Conservation (phyloP, 176 grass and related monocot species). For the Rhynchospora tenuis region DNA sequence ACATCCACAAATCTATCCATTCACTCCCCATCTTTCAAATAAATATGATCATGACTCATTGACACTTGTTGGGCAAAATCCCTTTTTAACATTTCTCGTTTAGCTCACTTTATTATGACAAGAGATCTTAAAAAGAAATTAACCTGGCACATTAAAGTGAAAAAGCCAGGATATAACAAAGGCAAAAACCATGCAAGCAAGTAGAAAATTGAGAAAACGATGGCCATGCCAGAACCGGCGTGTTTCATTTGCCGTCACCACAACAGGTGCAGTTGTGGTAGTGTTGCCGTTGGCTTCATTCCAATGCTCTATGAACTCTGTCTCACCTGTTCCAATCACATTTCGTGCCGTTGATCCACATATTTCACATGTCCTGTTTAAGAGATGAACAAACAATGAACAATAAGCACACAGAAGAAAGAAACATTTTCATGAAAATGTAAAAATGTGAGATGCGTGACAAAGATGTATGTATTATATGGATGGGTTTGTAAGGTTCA, state of each 20-base stretch:
- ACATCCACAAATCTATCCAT: not conserved
- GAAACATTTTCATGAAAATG: not conserved
- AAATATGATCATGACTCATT: not conserved
- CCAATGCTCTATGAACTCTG: constrained; percentile 73
- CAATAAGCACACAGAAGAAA: not conserved
- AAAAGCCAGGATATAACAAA: constrained; percentile 98
- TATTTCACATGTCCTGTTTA: constrained; percentile 77
- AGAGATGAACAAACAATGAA: constrained; percentile 7
- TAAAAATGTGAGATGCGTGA: not conserved
- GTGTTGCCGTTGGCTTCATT: constrained; percentile 45
- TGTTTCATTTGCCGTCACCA: constrained; percentile 25
- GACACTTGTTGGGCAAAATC: not conserved
- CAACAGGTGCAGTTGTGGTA: not conserved
- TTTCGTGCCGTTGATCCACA: constrained; percentile 78
- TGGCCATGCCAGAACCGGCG: constrained; percentile 90
- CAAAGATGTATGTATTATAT: not conserved
- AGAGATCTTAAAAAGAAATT: not conserved
- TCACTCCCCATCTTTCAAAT: not conserved
- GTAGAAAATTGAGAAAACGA: constrained; percentile 91
- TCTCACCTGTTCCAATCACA: constrained; percentile 66
- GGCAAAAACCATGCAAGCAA: constrained; percentile 93
- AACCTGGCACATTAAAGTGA: constrained; percentile 90
- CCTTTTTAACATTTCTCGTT: not conserved
- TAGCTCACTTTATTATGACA: constrained; percentile 4
- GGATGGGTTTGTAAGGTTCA: not conserved